These are phyloP conservation scores for Cercospora zeina DNA, from an alignment of 2,329 filamentous ascomycete genomes.

Conservation along the genomic window DNA sequence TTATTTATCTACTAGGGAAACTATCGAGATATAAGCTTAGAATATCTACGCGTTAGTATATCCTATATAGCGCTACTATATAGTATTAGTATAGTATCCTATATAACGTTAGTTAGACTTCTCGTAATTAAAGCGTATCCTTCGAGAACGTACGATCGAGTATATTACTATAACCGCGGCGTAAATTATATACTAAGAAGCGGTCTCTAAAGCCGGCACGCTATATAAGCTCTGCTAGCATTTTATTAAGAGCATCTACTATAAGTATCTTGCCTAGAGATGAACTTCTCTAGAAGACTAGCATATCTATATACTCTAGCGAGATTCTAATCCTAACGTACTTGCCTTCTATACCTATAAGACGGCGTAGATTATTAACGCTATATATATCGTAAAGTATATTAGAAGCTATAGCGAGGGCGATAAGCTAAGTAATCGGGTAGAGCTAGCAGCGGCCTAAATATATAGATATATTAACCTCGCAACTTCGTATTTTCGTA, in stretches of 20 bases:
- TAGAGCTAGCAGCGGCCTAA: too few species aligned
- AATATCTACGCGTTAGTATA: conserved; percentile 17
- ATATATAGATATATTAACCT: too few species aligned
- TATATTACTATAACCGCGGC: conserved; percentile 15
- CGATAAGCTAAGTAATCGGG: neutral
- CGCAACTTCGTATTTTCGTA: too few species aligned
- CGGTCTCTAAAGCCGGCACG: conserved; percentile 18
- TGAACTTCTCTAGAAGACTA: neutral
- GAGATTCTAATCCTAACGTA: too few species aligned
- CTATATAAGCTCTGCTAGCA: conserved; percentile 8
- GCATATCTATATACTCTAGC: too few species aligned
- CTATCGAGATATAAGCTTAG: conserved; percentile 12
- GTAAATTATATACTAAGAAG: conserved; percentile 15
- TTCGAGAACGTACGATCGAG: conserved; percentile 19
- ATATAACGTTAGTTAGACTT: too few species aligned
- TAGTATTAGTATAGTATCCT: too few species aligned
- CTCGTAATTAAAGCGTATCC: conserved; percentile 4
- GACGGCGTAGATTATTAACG: neutral
- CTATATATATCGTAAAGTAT: neutral
- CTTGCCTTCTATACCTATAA: too few species aligned
- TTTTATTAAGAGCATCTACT: neutral
- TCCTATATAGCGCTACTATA: conserved; percentile 15
- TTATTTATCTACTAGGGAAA: conserved; percentile 5
- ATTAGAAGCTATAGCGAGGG: neutral
- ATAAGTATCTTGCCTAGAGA: conserved; percentile 9